Conservation (phyloP, 148 eudicot genomes). For the Silene uniflora region DNA sequence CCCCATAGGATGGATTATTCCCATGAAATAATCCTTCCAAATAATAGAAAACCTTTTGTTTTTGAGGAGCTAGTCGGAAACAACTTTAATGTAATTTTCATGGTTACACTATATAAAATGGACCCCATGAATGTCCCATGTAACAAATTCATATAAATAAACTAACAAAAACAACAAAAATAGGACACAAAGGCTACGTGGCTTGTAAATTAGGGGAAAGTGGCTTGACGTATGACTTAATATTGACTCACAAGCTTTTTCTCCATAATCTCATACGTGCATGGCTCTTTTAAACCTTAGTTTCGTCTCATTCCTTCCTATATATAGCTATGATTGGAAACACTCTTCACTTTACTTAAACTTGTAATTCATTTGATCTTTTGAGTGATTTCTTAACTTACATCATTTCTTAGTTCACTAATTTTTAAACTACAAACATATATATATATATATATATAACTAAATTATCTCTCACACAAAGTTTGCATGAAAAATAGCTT, state of each 20-base stretch:
- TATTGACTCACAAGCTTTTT: constrained; percentile 13
- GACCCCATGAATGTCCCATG: constrained; percentile 19
- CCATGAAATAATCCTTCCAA: too few species aligned
- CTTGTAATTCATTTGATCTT: neutral
- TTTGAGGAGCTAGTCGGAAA: neutral
- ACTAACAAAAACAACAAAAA: too few species aligned
- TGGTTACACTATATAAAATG: neutral
- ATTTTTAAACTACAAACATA: neutral
- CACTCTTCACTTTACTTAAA: neutral
- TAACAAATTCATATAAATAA: constrained; percentile 12
- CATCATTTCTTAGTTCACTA: neutral
- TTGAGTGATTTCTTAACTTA: neutral
- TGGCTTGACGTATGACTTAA: constrained; percentile 15
- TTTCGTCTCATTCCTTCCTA: neutral
- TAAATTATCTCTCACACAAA: neutral
- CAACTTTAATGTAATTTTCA: neutral
- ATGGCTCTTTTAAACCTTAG: constrained; percentile 10
- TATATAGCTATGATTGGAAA: constrained; percentile 3
- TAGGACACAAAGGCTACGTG: constrained; percentile 9
- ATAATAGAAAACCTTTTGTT: neutral
- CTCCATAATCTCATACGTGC: constrained; percentile 23
- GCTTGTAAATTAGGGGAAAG: constrained; percentile 18
- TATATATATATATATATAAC: neutral
- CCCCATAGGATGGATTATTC: too few species aligned
- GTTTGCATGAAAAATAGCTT: too few species aligned